A percentile compares a stretch with the other conserved stretches of the same genome.
These are phyloP conservation scores for Fusarium abutilonis DNA, from an alignment of 2,329 filamentous ascomycete species.

Conservation along the genomic window DNA sequence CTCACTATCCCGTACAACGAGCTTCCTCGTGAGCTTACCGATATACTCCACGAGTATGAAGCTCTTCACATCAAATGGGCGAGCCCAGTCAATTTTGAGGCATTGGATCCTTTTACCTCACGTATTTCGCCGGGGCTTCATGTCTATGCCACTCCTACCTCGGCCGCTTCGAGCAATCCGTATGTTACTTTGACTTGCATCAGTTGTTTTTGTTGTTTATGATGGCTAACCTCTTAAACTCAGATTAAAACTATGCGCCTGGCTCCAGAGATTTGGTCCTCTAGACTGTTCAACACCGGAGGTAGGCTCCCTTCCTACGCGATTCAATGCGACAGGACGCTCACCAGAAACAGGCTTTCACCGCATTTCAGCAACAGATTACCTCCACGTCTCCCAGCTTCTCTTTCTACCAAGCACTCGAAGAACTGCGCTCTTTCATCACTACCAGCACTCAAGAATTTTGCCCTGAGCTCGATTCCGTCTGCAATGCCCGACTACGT, in stretches of 20 bases:
- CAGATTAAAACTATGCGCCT: constrained; percentile 64
- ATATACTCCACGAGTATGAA: constrained; percentile 70
- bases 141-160: constrained; percentile 74
- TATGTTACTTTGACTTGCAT: constrained; percentile 26
- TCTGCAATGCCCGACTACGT: constrained; percentile 62
- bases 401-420: constrained; percentile 76
- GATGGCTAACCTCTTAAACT: constrained; percentile 7
- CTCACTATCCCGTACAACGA: constrained; percentile 78
- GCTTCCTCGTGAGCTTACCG: constrained; percentile 73
- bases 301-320: constrained; percentile 34
- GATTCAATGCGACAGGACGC: not conserved
- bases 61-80: constrained; percentile 85
- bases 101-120: constrained; percentile 76
- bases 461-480: constrained; percentile 58
- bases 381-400: constrained; percentile 60
- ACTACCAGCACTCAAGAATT: constrained; percentile 62
- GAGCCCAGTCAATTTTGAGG: constrained; percentile 65
- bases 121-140: constrained; percentile 84
- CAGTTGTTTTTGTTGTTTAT: not conserved
- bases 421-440: constrained; percentile 64
- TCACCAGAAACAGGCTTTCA: constrained; percentile 64
- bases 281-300: constrained; percentile 61
- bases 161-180: constrained; percentile 30
- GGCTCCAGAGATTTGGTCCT: constrained; percentile 67
- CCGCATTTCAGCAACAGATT: constrained; percentile 53